A percentile compares a stretch with the other conserved stretches of the same genome.
These are phyloP conservation scores for Amanita brunnescens DNA, from an alignment of 768 basidiomycete species.

Conservation along the genomic window DNA sequence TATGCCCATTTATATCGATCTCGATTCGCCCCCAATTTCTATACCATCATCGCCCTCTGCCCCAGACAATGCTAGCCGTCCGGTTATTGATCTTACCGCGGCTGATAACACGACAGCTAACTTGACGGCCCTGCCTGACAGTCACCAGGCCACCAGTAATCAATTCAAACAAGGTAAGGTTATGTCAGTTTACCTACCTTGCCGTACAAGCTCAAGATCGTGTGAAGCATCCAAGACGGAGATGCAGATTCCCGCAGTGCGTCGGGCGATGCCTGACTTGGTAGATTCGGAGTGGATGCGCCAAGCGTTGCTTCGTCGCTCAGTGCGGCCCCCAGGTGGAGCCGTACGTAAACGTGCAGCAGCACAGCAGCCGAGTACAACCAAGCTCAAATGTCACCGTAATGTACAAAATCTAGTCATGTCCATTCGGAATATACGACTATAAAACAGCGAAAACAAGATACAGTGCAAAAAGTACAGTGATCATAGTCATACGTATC, in stretches of 20 bases:
- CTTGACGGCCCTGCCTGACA: constrained; percentile 1
- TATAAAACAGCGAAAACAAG: constrained; percentile 1
- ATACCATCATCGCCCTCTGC: background rate
- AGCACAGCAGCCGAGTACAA: background rate
- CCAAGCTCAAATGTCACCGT: background rate
- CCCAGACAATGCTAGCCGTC: background rate
- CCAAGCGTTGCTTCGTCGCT: background rate
- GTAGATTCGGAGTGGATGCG: background rate
- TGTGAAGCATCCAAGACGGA: background rate
- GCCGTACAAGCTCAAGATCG: background rate
- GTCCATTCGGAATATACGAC: background rate
- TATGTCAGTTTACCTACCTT: background rate
- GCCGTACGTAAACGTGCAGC: background rate
- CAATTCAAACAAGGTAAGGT: background rate
- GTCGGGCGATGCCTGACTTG: background rate
- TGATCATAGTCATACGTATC: background rate
- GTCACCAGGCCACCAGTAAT: background rate
- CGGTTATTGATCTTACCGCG: constrained; percentile 3
- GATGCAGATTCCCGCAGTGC: background rate
- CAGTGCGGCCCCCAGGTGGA: background rate
- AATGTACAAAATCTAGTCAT: background rate
- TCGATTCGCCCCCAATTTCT: background rate
- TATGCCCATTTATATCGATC: background rate
- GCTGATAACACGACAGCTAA: background rate
- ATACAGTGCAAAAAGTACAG: background rate